Evolutionary conservation across 495 filamentous ascomycete genomes (phyloP).

Genomic region (Xylaria flabelliformis): DNA sequence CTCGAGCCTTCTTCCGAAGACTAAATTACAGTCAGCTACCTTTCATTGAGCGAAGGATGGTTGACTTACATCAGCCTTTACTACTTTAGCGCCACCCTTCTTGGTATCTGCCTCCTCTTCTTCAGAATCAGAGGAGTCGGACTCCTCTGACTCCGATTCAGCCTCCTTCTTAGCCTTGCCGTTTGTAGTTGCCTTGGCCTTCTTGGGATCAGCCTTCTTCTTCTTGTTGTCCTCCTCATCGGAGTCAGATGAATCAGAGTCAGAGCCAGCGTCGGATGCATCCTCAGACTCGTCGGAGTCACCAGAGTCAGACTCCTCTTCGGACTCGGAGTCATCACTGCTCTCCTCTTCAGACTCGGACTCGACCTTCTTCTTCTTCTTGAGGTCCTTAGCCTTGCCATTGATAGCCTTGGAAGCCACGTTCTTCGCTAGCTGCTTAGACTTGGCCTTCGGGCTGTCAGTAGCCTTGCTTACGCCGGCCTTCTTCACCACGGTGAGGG

Average conservation of each 20-base stretch:
- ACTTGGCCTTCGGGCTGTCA: conserved; percentile 59
- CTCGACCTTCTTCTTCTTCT: conserved; percentile 60
- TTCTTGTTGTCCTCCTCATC: conserved; percentile 53
- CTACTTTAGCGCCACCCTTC: conserved; percentile 12
- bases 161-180: conserved; percentile 39
- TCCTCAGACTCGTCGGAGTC: conserved; percentile 35
- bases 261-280: conserved; percentile 49
- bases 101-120: conserved; percentile 35
- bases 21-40: conserved; percentile 22
- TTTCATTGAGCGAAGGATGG: conserved; percentile 31
- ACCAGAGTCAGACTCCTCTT: conserved; percentile 31
- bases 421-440: conserved; percentile 56
- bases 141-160: conserved; percentile 23
- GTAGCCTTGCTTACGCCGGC: conserved; percentile 51
- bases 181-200: conserved; percentile 39
- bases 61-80: conserved; percentile 34
- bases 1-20: conserved; percentile 14
- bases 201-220: conserved; percentile 55
- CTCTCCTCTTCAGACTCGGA: conserved; percentile 45
- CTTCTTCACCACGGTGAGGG: conserved; percentile 48
- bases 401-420: conserved; percentile 49
- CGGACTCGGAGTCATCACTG: conserved; percentile 35
- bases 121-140: conserved; percentile 44
- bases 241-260: conserved; percentile 43
- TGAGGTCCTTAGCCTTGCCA: conserved; percentile 50